Evolutionary conservation across 2,329 filamentous ascomycete species (phyloP).

Genomic region (Xylariaceae sp.): DNA sequence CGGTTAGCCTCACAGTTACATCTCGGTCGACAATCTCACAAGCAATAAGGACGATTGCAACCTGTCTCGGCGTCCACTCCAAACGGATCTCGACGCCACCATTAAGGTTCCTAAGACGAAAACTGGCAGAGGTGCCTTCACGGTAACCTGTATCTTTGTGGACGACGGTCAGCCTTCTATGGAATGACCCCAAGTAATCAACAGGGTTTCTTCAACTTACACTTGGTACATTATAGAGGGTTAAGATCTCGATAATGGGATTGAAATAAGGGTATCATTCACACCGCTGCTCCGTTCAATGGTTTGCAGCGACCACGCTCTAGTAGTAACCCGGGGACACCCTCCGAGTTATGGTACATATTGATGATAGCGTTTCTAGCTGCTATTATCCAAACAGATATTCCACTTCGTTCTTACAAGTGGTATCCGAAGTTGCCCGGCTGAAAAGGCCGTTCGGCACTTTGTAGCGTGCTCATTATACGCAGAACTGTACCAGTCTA

Average conservation of each 20-base stretch:
- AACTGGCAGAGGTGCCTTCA: too few relatives aligned
- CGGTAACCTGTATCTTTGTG: too few relatives aligned
- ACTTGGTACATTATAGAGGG: not conserved
- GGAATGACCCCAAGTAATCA: too few relatives aligned
- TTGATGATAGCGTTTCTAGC: slow-evolving; percentile 1
- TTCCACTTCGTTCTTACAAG: not conserved
- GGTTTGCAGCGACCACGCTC: not conserved
- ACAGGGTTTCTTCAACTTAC: too few relatives aligned
- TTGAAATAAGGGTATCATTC: not conserved
- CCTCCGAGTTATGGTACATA: not conserved
- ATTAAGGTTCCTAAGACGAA: too few relatives aligned
- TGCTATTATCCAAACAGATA: slow-evolving; percentile 6
- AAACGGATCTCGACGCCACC: too few relatives aligned
- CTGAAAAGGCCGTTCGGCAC: not conserved
- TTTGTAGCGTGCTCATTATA: not conserved
- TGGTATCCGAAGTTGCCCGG: not conserved
- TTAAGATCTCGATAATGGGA: not conserved
- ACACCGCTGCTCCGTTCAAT: not conserved
- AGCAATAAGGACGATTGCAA: too few relatives aligned
- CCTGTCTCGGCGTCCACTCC: too few relatives aligned
- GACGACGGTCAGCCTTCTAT: too few relatives aligned
- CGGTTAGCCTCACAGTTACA: too few relatives aligned
- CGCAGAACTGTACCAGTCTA: slow-evolving; percentile 9
- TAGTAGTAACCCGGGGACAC: not conserved
- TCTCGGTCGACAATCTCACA: too few relatives aligned